Percentiles rank a stretch among this genome's conserved stretches.
Conservation (phyloP, 1,284 basidiomycete genomes). For the Pseudomicrostroma phylloplanum region DNA sequence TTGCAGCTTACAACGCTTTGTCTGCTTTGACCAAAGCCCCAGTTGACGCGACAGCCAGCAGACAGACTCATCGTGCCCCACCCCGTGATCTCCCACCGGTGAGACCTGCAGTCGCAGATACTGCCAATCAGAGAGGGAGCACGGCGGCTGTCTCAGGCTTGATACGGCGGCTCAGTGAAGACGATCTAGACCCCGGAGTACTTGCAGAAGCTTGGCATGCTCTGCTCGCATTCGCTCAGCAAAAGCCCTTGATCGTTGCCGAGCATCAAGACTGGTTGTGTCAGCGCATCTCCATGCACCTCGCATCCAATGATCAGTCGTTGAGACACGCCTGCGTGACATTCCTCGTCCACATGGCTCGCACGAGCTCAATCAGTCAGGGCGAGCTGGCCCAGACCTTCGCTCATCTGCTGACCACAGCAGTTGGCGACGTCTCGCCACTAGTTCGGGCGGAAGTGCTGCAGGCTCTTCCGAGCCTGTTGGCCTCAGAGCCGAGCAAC, state of each 20-base stretch:
- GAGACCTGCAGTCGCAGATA: too few species aligned
- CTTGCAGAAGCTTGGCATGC: constrained; percentile 5
- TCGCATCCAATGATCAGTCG: not conserved
- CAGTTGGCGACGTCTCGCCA: not conserved
- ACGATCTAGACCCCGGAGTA: not conserved
- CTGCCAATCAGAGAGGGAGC: too few species aligned
- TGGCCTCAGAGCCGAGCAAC: not conserved
- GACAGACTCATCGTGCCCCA: too few species aligned
- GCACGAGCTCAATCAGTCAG: not conserved
- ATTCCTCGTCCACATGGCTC: not conserved
- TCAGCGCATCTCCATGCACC: not conserved
- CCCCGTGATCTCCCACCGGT: too few species aligned
- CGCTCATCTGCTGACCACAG: not conserved
- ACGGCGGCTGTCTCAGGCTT: too few species aligned
- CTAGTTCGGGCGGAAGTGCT: not conserved
- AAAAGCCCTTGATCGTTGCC: not conserved
- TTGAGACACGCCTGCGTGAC: not conserved
- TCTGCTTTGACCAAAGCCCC: not conserved
- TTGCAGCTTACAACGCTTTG: not conserved
- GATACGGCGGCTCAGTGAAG: too few species aligned
- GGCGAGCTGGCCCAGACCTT: not conserved
- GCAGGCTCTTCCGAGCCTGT: not conserved
- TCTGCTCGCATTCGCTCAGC: not conserved
- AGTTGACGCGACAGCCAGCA: too few species aligned
- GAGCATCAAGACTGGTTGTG: not conserved